phyloP scores from a whole-genome alignment of 805 yeast genomes.

The Saccharomyces kudriavzevii region DNA sequence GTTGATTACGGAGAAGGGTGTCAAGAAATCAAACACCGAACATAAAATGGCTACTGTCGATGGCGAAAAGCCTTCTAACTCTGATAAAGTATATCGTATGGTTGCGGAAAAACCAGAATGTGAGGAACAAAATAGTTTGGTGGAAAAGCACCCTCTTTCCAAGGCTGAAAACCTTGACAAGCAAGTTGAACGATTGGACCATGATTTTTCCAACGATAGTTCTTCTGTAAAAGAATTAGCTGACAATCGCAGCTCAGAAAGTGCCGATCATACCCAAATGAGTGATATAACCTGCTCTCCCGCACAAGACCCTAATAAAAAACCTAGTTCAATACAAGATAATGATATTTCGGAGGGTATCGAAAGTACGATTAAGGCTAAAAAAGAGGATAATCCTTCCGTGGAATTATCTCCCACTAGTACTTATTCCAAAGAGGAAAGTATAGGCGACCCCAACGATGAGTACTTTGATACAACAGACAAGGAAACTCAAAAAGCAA shows the following conservation, averaged over 20 bases:
- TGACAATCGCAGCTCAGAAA: neutral
- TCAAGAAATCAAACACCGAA: neutral
- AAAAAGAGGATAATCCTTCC: neutral
- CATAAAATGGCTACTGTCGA: neutral
- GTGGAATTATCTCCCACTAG: neutral
- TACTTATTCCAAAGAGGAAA: neutral
- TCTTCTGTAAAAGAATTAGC: neutral
- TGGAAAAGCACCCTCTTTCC: neutral
- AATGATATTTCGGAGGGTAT: neutral
- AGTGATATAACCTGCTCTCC: neutral
- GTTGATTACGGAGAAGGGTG: neutral
- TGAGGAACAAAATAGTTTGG: neutral
- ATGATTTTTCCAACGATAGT: neutral
- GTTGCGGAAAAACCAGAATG: too few species aligned
- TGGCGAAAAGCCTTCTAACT: neutral
- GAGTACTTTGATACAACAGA: neutral
- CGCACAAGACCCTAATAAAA: neutral
- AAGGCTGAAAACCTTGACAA: neutral
- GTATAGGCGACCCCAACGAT: neutral
- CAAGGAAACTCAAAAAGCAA: neutral
- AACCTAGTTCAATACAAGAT: neutral
- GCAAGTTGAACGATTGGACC: neutral
- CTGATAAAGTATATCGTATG: too few species aligned
- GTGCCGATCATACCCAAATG: neutral
- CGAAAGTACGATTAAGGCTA: neutral